Evolutionary conservation across 2,329 filamentous ascomycete genomes (phyloP).

Genomic region (Scolecobasidium constrictum): DNA sequence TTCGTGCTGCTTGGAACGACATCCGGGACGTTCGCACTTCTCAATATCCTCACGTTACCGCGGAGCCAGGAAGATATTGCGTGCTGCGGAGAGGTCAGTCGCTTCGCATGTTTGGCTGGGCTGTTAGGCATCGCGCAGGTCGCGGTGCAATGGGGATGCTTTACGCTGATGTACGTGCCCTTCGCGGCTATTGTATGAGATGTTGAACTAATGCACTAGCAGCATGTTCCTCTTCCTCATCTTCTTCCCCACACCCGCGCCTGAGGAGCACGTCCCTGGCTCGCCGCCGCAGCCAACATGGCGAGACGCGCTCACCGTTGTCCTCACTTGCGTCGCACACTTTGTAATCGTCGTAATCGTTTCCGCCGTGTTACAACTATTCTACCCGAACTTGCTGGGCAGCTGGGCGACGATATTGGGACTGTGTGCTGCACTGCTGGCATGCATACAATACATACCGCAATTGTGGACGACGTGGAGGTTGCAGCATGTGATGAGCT

Average conservation of each 20-base stretch:
- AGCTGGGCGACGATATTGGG: slow-evolving; percentile 81
- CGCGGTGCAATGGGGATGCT: slow-evolving; percentile 84
- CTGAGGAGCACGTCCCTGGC: slow-evolving; percentile 21
- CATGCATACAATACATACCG: slow-evolving; percentile 83
- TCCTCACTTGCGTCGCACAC: slow-evolving; percentile 61
- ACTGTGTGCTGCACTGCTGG: slow-evolving; percentile 64
- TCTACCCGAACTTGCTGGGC: slow-evolving; percentile 52
- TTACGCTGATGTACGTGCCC: slow-evolving; percentile 69
- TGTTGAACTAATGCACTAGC: slow-evolving; percentile 7
- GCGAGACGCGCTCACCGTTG: slow-evolving; percentile 69
- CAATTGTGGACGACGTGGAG: slow-evolving; percentile 89
- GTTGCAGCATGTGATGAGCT: slow-evolving; percentile 74
- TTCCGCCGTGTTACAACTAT: slow-evolving; percentile 54
- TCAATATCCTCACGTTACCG: slow-evolving; percentile 85
- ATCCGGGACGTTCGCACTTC: slow-evolving; percentile 77
- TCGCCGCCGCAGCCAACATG: slow-evolving; percentile 42
- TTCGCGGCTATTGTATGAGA: background rate
- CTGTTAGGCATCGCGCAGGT: slow-evolving; percentile 85
- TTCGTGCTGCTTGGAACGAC: slow-evolving; percentile 92
- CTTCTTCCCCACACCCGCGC: slow-evolving; percentile 56
- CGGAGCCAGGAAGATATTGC: slow-evolving; percentile 70
- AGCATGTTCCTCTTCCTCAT: slow-evolving; percentile 89
- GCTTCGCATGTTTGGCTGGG: slow-evolving; percentile 74
- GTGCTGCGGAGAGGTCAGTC: slow-evolving; percentile 74
- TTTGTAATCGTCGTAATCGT: slow-evolving; percentile 58